Evolutionary conservation across 2,329 filamentous ascomycete genomes (phyloP).

Genomic region (Talaromyces sp.): DNA sequence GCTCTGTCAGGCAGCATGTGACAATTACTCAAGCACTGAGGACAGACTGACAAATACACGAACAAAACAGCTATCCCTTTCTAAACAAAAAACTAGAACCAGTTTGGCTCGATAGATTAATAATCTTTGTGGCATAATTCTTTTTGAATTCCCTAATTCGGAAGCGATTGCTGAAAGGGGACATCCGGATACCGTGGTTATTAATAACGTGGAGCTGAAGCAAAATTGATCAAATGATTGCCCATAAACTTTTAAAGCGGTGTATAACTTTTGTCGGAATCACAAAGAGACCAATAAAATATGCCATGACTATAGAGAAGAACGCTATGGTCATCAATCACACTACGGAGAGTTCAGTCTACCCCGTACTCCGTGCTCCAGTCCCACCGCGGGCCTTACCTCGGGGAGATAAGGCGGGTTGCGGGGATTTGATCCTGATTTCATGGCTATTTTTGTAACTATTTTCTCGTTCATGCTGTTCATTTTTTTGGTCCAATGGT

Average conservation of each 20-base stretch:
- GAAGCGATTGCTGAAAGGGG: neutral
- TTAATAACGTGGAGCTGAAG: neutral
- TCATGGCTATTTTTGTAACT: neutral
- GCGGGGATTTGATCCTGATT: neutral
- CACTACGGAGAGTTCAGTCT: no score
- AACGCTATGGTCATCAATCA: neutral
- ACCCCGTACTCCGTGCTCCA: neutral
- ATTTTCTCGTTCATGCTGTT: neutral
- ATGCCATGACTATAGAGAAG: neutral
- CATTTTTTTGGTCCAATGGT: neutral
- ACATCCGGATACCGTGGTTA: neutral
- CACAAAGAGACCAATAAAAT: no score
- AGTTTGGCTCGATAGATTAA: no score
- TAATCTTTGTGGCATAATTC: no score
- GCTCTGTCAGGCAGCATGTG: no score
- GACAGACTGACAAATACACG: no score
- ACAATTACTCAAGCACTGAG: no score
- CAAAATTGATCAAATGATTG: no score
- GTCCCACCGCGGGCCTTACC: neutral
- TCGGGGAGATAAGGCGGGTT: neutral
- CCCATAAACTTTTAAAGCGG: no score
- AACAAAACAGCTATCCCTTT: no score
- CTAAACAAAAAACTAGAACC: no score
- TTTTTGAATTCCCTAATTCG: neutral
- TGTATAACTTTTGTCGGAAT: no score